Base-by-base conservation (phyloP, 2,329 filamentous ascomycete species). In the Verticillium albo-atrum region DNA sequence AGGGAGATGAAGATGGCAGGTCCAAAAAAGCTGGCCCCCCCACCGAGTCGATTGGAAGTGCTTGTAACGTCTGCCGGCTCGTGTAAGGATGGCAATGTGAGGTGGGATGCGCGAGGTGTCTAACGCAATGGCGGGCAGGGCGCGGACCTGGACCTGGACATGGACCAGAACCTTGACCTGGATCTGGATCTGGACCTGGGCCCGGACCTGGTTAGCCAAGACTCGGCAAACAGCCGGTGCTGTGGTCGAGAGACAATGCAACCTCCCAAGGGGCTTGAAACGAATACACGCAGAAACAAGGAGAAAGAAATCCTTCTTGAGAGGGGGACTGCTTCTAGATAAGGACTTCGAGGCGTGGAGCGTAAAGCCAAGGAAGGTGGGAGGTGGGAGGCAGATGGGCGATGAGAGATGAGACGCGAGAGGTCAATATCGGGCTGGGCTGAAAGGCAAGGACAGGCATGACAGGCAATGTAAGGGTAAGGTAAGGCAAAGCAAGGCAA, bases 401-500 rank as follows among this genome's bases (percentile, higher is more conserved):
- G 57, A 30, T n/a, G n/a, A n/a, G n/a, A n/a, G n/a, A n/a, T n/a
- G n/a, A n/a, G n/a, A n/a, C n/a, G n/a, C n/a, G n/a, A 55, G 37
- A 28, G 28, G 47, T 51, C 51, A 30, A 60, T 23, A 15, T 15
- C 23, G 54, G 30, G 23, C 30, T 26, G 26, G 35, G 27, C 12
- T 42, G 28, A 57, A 20, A 17, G 23, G 56, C 26, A 51, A 32
- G 20, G 26, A 42, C 10, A 35, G 23, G 30, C 3, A 34, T 52
- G 26, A 17, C 17, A 56, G 34, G 47, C 47, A 37, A 23, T 32
- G 17, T 50, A 60, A n/a, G 34, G 42, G 9, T 30, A 25, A 56
- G 32, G 25, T 54, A 30, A 60, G 51, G 15, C 37, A 52, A 53
- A 42, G 58, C 14, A 60, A 54, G 37, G 57, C 32, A 28, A 57